phyloP scores from a whole-genome alignment of 2,329 filamentous ascomycete genomes.

The Furcasterigmium sp. region DNA sequence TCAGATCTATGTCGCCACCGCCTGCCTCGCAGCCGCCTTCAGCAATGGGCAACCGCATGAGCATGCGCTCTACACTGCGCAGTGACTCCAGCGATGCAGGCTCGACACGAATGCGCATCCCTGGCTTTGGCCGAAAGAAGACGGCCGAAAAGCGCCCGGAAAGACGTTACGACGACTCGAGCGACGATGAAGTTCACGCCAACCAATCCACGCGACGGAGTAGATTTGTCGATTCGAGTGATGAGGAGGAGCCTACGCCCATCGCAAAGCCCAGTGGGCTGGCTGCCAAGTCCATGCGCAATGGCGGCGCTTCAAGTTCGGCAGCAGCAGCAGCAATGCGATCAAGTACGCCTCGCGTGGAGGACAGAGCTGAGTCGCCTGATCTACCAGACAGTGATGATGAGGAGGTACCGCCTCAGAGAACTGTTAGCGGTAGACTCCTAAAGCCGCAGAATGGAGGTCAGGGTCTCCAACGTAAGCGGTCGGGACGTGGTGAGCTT shows the following conservation, averaged over 20 bases:
- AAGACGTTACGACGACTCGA: slow-evolving; percentile 57
- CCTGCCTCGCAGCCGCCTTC: slow-evolving; percentile 39
- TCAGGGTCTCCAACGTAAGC: slow-evolving; percentile 28
- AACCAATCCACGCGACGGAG: slow-evolving; percentile 37
- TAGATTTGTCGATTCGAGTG: slow-evolving; percentile 68
- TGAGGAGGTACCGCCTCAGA: slow-evolving; percentile 24
- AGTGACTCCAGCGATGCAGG: slow-evolving; percentile 30
- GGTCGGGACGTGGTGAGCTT: slow-evolving; percentile 34
- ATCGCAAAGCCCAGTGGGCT: slow-evolving; percentile 62
- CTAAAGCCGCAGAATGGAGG: slow-evolving; percentile 15
- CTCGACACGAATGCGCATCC: slow-evolving; percentile 31
- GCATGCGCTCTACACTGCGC: slow-evolving; percentile 36
- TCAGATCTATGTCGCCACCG: slow-evolving; percentile 66
- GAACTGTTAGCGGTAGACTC: slow-evolving; percentile 8
- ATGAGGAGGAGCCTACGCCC: slow-evolving; percentile 58
- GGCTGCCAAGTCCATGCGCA: slow-evolving; percentile 22
- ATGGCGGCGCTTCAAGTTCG: slow-evolving; percentile 17
- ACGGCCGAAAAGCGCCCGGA: slow-evolving; percentile 30
- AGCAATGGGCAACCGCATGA: slow-evolving; percentile 33
- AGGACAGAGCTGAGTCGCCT: slow-evolving; percentile 45
- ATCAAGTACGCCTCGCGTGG: slow-evolving; percentile 26
- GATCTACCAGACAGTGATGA: slow-evolving; percentile 58
- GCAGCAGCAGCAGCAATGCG: slow-evolving; percentile 32
- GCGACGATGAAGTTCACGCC: slow-evolving; percentile 50
- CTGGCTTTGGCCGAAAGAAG: slow-evolving; percentile 36